phyloP scores from a whole-genome alignment of 2,329 filamentous ascomycete species.

The Nothophoma quercina region DNA sequence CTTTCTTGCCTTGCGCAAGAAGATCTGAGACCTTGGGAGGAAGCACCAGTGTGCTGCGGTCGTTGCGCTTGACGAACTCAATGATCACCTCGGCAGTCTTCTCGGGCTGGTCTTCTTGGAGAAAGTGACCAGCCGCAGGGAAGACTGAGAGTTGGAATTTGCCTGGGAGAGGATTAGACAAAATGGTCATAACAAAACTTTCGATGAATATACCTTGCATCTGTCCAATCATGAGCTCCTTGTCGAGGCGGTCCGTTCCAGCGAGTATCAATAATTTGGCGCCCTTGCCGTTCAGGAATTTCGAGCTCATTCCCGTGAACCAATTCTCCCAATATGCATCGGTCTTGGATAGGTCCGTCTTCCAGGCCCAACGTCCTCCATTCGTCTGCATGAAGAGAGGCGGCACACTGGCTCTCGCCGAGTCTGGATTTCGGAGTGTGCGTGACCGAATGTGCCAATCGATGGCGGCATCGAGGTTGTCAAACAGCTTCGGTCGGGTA shows the following conservation, averaged over 20 bases:
- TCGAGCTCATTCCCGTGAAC: constrained; percentile 87
- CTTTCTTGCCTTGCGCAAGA: constrained; percentile 59
- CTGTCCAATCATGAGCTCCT: constrained; percentile 91
- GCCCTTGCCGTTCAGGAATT: constrained; percentile 82
- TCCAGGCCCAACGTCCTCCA: constrained; percentile 73
- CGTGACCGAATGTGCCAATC: constrained; percentile 93
- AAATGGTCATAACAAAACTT: constrained; percentile 1
- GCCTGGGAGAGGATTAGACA: constrained; percentile 58
- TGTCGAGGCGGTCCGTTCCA: constrained; percentile 88
- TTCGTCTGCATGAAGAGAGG: constrained; percentile 67
- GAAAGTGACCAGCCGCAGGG: constrained; percentile 93
- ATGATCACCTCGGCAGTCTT: constrained; percentile 85
- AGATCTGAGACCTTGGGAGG: constrained; percentile 81
- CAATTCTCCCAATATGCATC: constrained; percentile 94
- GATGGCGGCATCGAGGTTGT: constrained; percentile 79
- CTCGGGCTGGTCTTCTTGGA: constrained; percentile 93
- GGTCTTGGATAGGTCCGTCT: constrained; percentile 82
- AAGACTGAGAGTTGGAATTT: constrained; percentile 97
- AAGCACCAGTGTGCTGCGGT: constrained; percentile 81
- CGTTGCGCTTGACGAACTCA: constrained; percentile 92
- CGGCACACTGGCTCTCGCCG: constrained; percentile 88
- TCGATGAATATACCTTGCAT: constrained; percentile 78
- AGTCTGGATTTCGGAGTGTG: constrained; percentile 82
- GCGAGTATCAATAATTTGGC: constrained; percentile 87
- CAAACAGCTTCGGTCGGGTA: constrained; percentile 79